phyloP scores from a whole-genome alignment of 805 yeast genomes.

The Wickerhamomyces tratensis region DNA sequence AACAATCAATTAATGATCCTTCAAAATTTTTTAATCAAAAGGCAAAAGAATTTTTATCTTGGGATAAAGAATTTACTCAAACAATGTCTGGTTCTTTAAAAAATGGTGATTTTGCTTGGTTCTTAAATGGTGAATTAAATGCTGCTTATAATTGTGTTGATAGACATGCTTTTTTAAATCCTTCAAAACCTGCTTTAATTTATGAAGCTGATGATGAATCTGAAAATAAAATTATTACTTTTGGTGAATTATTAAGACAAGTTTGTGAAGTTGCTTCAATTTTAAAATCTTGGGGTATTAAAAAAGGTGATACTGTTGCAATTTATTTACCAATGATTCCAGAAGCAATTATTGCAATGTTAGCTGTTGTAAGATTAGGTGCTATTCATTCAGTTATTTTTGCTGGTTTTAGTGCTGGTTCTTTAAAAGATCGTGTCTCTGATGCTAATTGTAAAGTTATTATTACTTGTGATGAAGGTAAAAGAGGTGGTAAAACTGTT shows the following conservation, averaged over 20 bases:
- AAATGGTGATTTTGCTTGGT: slow-evolving; percentile 57
- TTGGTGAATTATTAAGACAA: slow-evolving; percentile 60
- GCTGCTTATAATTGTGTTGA: slow-evolving; percentile 79
- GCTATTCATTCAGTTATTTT: slow-evolving; percentile 80
- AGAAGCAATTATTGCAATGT: slow-evolving; percentile 63
- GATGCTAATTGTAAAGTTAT: slow-evolving; percentile 67
- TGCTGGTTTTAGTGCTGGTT: slow-evolving; percentile 75
- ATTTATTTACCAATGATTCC: slow-evolving; percentile 84
- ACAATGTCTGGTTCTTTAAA: slow-evolving; percentile 25
- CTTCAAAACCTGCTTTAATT: slow-evolving; percentile 64
- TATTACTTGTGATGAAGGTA: slow-evolving; percentile 74
- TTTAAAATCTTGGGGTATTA: slow-evolving; percentile 53
- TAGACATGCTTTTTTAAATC: slow-evolving; percentile 64
- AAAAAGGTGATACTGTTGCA: slow-evolving; percentile 80
- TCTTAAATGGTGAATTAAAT: slow-evolving; percentile 68
- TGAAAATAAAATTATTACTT: slow-evolving; percentile 53
- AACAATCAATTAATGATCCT: slow-evolving; percentile 75
- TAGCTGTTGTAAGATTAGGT: slow-evolving; percentile 75
- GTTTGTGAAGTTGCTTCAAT: slow-evolving; percentile 68
- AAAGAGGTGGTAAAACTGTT: slow-evolving; percentile 75
- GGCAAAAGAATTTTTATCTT: slow-evolving; percentile 62
- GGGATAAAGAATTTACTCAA: slow-evolving; percentile 62
- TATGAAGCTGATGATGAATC: slow-evolving; percentile 78
- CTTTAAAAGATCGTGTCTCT: slow-evolving; percentile 59
- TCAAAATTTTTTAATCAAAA: slow-evolving; percentile 70